Conservation (phyloP, 2,329 filamentous ascomycete genomes). For the Cadophora luteo-olivacea region DNA sequence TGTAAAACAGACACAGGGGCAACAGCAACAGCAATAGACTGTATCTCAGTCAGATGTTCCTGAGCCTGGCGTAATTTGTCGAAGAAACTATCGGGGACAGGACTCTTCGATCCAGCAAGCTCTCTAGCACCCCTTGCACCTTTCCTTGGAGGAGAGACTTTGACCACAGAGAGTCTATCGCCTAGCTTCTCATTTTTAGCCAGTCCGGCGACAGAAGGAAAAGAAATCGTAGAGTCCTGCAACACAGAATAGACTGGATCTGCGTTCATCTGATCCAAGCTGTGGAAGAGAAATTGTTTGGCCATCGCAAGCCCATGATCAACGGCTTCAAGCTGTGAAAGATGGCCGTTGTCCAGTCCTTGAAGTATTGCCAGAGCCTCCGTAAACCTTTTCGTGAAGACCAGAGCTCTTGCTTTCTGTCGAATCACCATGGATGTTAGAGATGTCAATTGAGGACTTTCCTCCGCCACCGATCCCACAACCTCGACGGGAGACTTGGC, state of each 20-base stretch:
- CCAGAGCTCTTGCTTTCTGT: slow-evolving; percentile 56
- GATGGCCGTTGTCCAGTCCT: slow-evolving; percentile 53
- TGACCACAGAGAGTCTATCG: slow-evolving; percentile 35
- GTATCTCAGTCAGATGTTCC: slow-evolving; percentile 68
- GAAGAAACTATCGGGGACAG: slow-evolving; percentile 47
- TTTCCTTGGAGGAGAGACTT: slow-evolving; percentile 38
- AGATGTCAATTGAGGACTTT: slow-evolving; percentile 47
- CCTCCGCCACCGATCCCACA: slow-evolving; percentile 35
- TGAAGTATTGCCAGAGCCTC: slow-evolving; percentile 63
- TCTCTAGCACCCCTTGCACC: slow-evolving; percentile 26
- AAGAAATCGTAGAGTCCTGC: slow-evolving; percentile 90
- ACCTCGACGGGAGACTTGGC: slow-evolving; percentile 37
- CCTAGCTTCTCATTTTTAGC: slow-evolving; percentile 33
- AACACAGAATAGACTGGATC: slow-evolving; percentile 89
- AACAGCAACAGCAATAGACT: slow-evolving; percentile 53
- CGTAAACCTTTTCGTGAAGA: slow-evolving; percentile 57
- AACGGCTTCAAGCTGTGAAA: slow-evolving; percentile 51
- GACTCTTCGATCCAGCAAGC: slow-evolving; percentile 33
- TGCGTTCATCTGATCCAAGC: slow-evolving; percentile 73
- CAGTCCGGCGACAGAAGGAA: slow-evolving; percentile 66
- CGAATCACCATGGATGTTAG: slow-evolving; percentile 56
- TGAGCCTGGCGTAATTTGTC: slow-evolving; percentile 65
- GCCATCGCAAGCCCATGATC: slow-evolving; percentile 67
- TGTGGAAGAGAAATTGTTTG: slow-evolving; percentile 71
- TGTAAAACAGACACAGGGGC: slow-evolving; percentile 65